These are phyloP conservation scores for Podospora australis DNA, from an alignment of 495 filamentous ascomycete species.

Conservation along the genomic window DNA sequence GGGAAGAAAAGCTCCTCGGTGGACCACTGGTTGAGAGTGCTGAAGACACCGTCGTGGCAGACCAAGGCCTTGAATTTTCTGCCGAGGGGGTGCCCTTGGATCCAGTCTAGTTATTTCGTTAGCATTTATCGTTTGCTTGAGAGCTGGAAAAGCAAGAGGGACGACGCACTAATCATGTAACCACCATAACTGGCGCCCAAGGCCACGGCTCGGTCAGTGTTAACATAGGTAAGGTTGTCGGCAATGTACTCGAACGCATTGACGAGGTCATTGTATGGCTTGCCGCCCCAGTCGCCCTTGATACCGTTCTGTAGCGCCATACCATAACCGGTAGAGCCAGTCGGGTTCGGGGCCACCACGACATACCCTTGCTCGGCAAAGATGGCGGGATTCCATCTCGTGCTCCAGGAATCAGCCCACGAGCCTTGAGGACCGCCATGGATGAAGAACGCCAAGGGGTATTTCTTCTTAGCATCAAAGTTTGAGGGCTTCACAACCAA, in stretches of 20 bases:
- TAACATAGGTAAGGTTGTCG: slow-evolving; percentile 64
- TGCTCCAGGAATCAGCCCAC: slow-evolving; percentile 80
- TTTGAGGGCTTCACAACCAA: slow-evolving; percentile 74
- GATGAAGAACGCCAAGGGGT: slow-evolving; percentile 76
- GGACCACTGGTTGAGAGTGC: slow-evolving; percentile 63
- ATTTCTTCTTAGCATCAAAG: slow-evolving; percentile 66
- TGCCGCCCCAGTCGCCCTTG: slow-evolving; percentile 67
- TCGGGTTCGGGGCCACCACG: slow-evolving; percentile 82
- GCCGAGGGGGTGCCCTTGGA: slow-evolving; percentile 61
- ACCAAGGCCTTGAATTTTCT: slow-evolving; percentile 86
- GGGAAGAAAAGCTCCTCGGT: slow-evolving; percentile 90
- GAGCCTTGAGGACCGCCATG: slow-evolving; percentile 86
- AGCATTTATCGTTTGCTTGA: slow-evolving; percentile 3
- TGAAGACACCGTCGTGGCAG: slow-evolving; percentile 87
- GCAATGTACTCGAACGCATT: slow-evolving; percentile 73
- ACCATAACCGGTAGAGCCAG: slow-evolving; percentile 80
- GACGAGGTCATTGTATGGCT: slow-evolving; percentile 74
- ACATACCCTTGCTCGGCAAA: slow-evolving; percentile 92
- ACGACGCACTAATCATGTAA: slow-evolving; percentile 66
- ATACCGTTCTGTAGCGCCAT: slow-evolving; percentile 75
- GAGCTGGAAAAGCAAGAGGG: not conserved
- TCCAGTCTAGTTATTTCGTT: slow-evolving; percentile 48
- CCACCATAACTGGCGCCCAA: slow-evolving; percentile 84
- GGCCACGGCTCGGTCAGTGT: slow-evolving; percentile 70
- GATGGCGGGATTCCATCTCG: slow-evolving; percentile 84